These are phyloP conservation scores for Epichloe hybrida DNA, from an alignment of 2,329 filamentous ascomycete species.

Conservation along the genomic window DNA sequence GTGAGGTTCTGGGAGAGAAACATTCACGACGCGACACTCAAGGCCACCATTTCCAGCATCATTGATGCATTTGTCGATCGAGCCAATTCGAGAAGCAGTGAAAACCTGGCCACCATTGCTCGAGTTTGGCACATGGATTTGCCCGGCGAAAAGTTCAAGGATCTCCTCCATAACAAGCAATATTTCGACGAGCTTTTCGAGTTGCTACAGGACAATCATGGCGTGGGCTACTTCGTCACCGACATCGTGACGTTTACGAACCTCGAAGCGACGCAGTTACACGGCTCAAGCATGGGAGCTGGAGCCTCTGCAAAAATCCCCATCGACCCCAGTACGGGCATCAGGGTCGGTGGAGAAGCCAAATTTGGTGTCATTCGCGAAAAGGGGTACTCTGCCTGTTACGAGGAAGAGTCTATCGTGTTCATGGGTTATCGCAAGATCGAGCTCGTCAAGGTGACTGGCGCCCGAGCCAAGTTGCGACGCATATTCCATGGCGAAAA, in stretches of 20 bases:
- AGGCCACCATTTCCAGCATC: conserved; percentile 14
- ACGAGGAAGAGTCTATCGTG: conserved; percentile 16
- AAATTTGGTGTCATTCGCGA: conserved; percentile 10
- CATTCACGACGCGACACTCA: conserved; percentile 13
- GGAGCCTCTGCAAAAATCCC: conserved; percentile 9
- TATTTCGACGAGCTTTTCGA: conserved; percentile 17
- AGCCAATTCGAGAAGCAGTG: conserved; percentile 9
- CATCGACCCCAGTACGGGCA: conserved; percentile 9
- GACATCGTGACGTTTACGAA: conserved; percentile 16
- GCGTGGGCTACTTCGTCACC: conserved; percentile 16
- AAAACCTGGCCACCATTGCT: conserved; percentile 14
- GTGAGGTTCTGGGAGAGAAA: conserved; percentile 15
- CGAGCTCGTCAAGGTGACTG: conserved; percentile 15
- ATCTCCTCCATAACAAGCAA: conserved; percentile 12
- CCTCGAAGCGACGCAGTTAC: conserved; percentile 10
- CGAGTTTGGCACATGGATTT: conserved; percentile 19
- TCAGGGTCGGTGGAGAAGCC: conserved; percentile 10
- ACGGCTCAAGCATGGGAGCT: conserved; percentile 5
- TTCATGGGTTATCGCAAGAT: conserved; percentile 16
- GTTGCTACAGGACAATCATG: conserved; percentile 12
- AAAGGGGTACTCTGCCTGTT: conserved; percentile 11
- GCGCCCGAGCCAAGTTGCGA: conserved; percentile 13
- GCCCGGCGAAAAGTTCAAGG: conserved; percentile 17
- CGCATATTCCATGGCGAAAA: conserved; percentile 33
- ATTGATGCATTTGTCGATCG: conserved; percentile 14